Base-by-base conservation (phyloP, 2,329 filamentous ascomycete genomes). In the Endocalyx cinctus region DNA sequence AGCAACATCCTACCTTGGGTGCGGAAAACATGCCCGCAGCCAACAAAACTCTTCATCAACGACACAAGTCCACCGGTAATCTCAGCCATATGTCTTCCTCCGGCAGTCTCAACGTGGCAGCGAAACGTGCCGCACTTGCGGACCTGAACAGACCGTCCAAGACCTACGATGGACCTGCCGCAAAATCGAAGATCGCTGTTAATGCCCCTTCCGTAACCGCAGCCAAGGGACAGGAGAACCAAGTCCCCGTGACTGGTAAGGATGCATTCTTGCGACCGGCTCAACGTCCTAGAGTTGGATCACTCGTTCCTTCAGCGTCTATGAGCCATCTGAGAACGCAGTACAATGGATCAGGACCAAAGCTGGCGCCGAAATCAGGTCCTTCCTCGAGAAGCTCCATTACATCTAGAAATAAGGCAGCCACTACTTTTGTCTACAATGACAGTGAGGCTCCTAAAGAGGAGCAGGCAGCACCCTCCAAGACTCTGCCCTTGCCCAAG, bases 101-200 rank as follows among this genome's bases (percentile, higher is more conserved):
- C 41, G 70, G 67, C 31, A 70, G 67, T 25, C 61, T 81, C 44
- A 86, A 82, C 59, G 71, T 72, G 34, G 70, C 76, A 37, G 70
- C 80, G 35, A 92, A 89, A 66, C 80, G 88, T 46, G 79, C 81
- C 42, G 86, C 79, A 10, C 88, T 94, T 60, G 84, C 77, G 31
- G 88, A 94, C 25, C 63, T 38, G 65, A 41, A 38, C 29, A 55
- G 58, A 28, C 25, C 39, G 11, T 35, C 33, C 29, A 30, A 37
- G 35, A 45, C 18, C 26, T 38, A 15, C 38, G 43, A 46, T 22
- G 50, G 49, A n/a, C n/a, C 51, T 17, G 47, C 17, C 52, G 63
- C 31, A 47, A 59, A 18, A 51, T 35, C 44, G 50, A 57, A 57
- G 38, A 54, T 51, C 29, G 53, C 50, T 19, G 22, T 36, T n/a